Evolutionary conservation across 352 stramenopile genomes (phyloP).

Genomic region (Phytophthora tentaculata): DNA sequence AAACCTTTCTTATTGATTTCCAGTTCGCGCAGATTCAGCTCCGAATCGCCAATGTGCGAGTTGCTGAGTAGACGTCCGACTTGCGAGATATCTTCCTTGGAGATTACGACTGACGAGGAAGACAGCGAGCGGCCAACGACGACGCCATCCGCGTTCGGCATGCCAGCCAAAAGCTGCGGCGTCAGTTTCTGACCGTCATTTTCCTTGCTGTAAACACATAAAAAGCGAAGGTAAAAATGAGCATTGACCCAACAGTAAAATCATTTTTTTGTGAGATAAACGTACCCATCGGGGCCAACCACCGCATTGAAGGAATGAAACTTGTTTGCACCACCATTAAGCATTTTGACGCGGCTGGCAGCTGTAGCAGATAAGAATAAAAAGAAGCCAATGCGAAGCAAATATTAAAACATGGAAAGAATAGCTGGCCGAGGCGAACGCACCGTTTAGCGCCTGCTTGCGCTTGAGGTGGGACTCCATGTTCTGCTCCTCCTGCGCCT

Average conservation of each 20-base stretch:
- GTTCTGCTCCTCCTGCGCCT: slow-evolving; percentile 62
- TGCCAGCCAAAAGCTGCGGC: slow-evolving; percentile 39
- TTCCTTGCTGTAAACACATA: slow-evolving; percentile 48
- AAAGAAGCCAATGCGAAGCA: slow-evolving; percentile 12
- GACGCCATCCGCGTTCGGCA: slow-evolving; percentile 40
- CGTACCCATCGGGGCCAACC: slow-evolving; percentile 48
- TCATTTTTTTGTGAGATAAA: neutral
- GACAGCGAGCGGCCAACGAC: slow-evolving; percentile 56
- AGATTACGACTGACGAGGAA: slow-evolving; percentile 77
- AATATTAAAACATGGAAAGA: slow-evolving; percentile 9
- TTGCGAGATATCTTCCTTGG: slow-evolving; percentile 82
- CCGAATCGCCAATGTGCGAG: slow-evolving; percentile 82
- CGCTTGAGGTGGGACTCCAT: slow-evolving; percentile 73
- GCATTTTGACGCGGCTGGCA: slow-evolving; percentile 68
- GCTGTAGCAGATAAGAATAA: slow-evolving; percentile 40
- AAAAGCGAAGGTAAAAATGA: slow-evolving; percentile 10
- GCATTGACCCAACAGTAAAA: no score
- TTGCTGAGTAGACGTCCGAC: slow-evolving; percentile 73
- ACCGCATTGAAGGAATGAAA: slow-evolving; percentile 81
- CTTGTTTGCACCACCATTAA: slow-evolving; percentile 67
- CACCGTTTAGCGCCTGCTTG: slow-evolving; percentile 75
- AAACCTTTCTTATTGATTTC: slow-evolving; percentile 83
- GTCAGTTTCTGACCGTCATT: slow-evolving; percentile 39
- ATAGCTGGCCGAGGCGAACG: slow-evolving; percentile 9
- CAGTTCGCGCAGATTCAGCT: slow-evolving; percentile 77